Evolutionary conservation across 129 eudicot species (phyloP).

Genomic region (Dittrichia graveolens): DNA sequence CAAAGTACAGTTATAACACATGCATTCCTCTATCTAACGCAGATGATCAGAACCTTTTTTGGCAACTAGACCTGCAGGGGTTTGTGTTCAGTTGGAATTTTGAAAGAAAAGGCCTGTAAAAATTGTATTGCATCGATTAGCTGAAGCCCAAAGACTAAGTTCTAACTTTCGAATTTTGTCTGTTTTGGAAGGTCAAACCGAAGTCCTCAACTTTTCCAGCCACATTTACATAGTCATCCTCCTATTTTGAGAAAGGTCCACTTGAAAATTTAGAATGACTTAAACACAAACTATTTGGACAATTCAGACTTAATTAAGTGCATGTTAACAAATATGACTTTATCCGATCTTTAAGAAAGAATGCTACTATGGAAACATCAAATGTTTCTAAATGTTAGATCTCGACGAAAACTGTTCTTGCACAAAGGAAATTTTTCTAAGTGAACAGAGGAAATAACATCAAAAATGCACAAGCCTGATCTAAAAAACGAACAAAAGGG

Average conservation of each 20-base stretch:
- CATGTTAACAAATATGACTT: too few relatives aligned
- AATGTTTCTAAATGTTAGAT: not conserved
- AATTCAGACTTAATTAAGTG: not conserved
- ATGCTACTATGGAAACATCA: not conserved
- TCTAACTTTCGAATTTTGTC: not conserved
- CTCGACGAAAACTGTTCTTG: not conserved
- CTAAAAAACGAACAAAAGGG: too few relatives aligned
- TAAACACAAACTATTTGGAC: not conserved
- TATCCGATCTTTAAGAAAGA: constrained; percentile 1
- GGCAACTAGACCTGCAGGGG: too few relatives aligned
- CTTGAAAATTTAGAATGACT: not conserved
- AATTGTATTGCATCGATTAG: not conserved
- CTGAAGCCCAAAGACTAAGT: not conserved
- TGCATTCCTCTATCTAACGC: constrained; percentile 3
- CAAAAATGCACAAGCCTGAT: too few relatives aligned
- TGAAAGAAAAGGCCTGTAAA: not conserved
- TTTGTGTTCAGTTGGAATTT: constrained; percentile 1
- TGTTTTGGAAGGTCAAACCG: not conserved
- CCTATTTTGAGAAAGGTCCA: not conserved
- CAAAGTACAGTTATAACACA: too few relatives aligned
- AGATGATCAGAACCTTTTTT: not conserved
- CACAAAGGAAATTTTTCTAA: not conserved
- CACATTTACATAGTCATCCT: not conserved
- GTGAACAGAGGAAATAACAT: too few relatives aligned
- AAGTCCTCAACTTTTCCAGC: not conserved